Percentiles rank a stretch among this genome's conserved stretches.
Evolutionary conservation across 129 eudicot genomes (phyloP).

Genomic region (Rutidosis leptorrhynchoides): DNA sequence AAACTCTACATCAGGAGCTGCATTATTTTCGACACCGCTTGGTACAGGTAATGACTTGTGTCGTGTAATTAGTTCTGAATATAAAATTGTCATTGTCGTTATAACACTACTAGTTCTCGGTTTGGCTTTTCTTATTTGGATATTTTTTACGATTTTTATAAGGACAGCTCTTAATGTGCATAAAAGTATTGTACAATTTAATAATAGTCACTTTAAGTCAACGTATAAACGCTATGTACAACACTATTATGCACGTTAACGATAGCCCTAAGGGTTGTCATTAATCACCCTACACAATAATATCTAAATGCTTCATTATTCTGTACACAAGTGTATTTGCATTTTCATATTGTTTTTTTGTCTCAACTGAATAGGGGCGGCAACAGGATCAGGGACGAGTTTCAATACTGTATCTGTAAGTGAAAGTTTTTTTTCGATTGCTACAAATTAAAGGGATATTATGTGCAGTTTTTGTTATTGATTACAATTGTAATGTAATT

Average conservation of each 20-base stretch:
- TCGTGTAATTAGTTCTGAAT: neutral
- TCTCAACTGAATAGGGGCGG: conserved; percentile 59
- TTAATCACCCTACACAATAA: neutral
- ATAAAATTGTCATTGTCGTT: neutral
- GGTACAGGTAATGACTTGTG: conserved; percentile 41
- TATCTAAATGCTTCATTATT: neutral
- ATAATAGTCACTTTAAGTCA: no score
- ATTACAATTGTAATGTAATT: neutral
- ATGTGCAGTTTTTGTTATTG: neutral
- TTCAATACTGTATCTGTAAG: conserved; percentile 72
- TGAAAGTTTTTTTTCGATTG: conserved; percentile 2
- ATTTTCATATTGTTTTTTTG: conserved; percentile 1
- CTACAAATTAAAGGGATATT: neutral
- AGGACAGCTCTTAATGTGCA: no score
- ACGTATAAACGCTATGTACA: no score
- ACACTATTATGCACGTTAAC: no score
- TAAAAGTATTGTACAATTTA: no score
- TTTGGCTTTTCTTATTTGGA: no score
- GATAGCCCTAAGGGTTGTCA: no score
- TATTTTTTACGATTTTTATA: no score
- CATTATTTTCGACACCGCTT: conserved; percentile 69
- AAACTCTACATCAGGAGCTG: conserved; percentile 44
- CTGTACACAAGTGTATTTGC: neutral
- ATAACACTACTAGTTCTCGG: no score
- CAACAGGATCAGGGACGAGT: conserved; percentile 88